phyloP scores from a whole-genome alignment of 2,329 filamentous ascomycete genomes.

The Colletotrichum salicis region DNA sequence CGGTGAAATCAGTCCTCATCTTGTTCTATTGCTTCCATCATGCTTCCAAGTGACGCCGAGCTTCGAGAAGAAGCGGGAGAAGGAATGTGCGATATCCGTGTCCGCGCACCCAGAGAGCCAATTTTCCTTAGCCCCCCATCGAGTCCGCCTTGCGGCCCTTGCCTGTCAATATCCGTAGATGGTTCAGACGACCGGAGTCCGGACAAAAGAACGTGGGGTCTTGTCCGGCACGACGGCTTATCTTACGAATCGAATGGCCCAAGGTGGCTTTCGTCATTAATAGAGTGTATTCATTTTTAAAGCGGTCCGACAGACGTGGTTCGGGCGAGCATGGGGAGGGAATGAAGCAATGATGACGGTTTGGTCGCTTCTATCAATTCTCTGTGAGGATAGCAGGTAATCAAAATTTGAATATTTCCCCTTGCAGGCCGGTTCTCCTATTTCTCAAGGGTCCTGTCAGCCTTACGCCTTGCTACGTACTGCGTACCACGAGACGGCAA shows the following conservation, averaged over 20 bases:
- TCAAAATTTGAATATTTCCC: constrained; percentile 9
- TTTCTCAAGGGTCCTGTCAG: constrained; percentile 25
- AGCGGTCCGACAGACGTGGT: background rate
- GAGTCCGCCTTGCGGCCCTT: background rate
- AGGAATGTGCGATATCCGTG: background rate
- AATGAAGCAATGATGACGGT: constrained; percentile 15
- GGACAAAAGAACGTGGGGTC: background rate
- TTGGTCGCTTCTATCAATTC: background rate
- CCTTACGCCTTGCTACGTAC: constrained; percentile 31
- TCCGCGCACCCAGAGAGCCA: background rate
- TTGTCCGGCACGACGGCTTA: background rate
- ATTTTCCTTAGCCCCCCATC: background rate
- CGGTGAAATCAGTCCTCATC: constrained; percentile 14
- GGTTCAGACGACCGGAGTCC: background rate
- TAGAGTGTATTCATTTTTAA: constrained; percentile 4
- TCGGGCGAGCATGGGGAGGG: background rate
- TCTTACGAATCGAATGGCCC: background rate
- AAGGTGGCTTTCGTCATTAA: constrained; percentile 1
- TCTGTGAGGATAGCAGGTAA: constrained; percentile 5
- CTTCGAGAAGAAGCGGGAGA: constrained; percentile 29
- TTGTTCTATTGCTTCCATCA: constrained; percentile 20
- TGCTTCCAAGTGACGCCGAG: constrained; percentile 15
- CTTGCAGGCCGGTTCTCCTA: constrained; percentile 9
- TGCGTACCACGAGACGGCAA: constrained; percentile 16
- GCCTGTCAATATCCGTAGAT: background rate